Evolutionary conservation across 2,329 filamentous ascomycete species (phyloP).

Genomic region (Penicillium corylophilum): DNA sequence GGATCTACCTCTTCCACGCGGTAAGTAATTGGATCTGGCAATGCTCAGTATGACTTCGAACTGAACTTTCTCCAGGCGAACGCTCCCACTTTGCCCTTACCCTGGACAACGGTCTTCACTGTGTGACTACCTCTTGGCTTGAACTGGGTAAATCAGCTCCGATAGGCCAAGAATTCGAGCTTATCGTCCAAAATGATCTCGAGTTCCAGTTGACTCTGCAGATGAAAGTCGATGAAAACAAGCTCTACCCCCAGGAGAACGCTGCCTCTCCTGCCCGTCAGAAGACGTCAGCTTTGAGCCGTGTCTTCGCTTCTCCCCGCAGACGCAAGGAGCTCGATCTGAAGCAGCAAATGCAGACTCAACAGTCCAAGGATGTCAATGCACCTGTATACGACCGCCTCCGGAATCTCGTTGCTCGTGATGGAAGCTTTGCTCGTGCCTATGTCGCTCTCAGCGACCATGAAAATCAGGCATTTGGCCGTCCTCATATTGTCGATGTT

Average conservation of each 20-base stretch:
- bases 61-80: constrained; percentile 61
- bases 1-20: constrained; percentile 79
- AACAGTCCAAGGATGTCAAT: constrained; percentile 64
- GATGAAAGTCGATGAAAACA: constrained; percentile 85
- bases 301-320: constrained; percentile 90
- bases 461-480: constrained; percentile 81
- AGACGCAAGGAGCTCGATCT: constrained; percentile 94
- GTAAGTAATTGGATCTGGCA: constrained; percentile 54
- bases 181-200: constrained; percentile 95
- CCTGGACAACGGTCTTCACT: constrained; percentile 96
- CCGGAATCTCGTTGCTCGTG: constrained; percentile 80
- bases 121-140: constrained; percentile 93
- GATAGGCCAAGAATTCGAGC: constrained; percentile 96
- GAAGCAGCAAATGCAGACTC: constrained; percentile 77
- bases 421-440: constrained; percentile 90
- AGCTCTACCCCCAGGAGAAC: constrained; percentile 51
- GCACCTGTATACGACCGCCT: constrained; percentile 72
- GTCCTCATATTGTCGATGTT: constrained; percentile 82
- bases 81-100: constrained; percentile 93
- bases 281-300: constrained; percentile 86
- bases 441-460: constrained; percentile 95
- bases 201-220: constrained; percentile 98
- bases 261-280: constrained; percentile 62
- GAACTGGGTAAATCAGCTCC: constrained; percentile 89
- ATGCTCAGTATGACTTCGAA: neutral